Evolutionary conservation across 2,329 filamentous ascomycete genomes (phyloP), one percentile per base, ranked within the genome.

Genomic region (Acrodontium crateriforme): DNA sequence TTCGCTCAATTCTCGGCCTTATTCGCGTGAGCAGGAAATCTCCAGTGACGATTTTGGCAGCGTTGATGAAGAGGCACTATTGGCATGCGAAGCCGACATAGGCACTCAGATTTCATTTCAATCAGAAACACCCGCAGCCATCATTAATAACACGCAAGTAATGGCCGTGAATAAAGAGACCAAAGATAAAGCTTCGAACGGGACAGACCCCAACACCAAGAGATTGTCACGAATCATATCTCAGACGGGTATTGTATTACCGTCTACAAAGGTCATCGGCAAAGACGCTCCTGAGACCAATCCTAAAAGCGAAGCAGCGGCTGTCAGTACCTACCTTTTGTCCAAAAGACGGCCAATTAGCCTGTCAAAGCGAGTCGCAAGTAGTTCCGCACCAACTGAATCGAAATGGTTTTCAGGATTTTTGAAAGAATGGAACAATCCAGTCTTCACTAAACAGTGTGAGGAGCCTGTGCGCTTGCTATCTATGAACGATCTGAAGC

Each of bases 341-440:
- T 37, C 43, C 3, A 42, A 41, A 14, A 49, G 40, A 4, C 51
- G 39, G 22, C 39, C 46, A 3, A 27, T 58, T 14, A 54, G 55
- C 19, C 38, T 60, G 3, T 30, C 45, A 16, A 35, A 41, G 6
- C 36, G 47, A 16, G 13, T 5, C 13, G 10, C n/a, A n/a, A n/a
- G n/a, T n/a, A n/a, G n/a, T n/a, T n/a, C n/a, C n/a, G n/a, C n/a
- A n/a, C n/a, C n/a, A n/a, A n/a, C n/a, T n/a, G n/a, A n/a, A n/a
- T n/a, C n/a, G n/a, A n/a, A 26, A 7, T 83, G 77, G 78, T 54
- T 84, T 3, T 58, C 63, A 6, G 55, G 63, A 5, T 42, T 87
- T 5, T 52, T 83, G 2, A 50, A 62, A 18, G 61, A 59, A 6
- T 92, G 82, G 81, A 54, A 77, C 6, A 92, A 85, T 34, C 81